These are phyloP conservation scores for Phialemoniopsis sp. DNA, from an alignment of 2,329 filamentous ascomycete species.

Conservation along the genomic window DNA sequence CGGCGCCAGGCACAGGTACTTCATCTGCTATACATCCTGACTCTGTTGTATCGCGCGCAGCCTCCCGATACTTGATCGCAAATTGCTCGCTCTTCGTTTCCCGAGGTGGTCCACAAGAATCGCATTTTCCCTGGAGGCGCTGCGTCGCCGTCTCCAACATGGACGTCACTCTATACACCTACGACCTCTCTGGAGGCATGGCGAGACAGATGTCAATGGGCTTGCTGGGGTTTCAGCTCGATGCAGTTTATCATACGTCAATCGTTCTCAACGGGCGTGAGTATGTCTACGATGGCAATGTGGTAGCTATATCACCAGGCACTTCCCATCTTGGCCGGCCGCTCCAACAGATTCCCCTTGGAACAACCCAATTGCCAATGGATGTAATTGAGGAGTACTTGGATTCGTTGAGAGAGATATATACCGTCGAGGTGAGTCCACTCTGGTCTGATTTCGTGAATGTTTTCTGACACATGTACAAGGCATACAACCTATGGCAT, in stretches of 20 bases:
- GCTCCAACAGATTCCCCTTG: conserved; percentile 71
- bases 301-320: conserved; percentile 77
- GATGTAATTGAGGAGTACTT: conserved; percentile 86
- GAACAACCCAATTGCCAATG: conserved; percentile 71
- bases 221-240: conserved; percentile 60
- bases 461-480: not conserved
- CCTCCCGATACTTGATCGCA: no score
- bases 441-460: not conserved
- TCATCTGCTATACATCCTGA: no score
- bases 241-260: conserved; percentile 93
- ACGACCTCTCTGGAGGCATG: conserved; percentile 67
- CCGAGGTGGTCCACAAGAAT: no score
- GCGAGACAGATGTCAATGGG: conserved; percentile 51
- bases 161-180: conserved; percentile 75
- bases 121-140: no score
- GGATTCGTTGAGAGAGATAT: conserved; percentile 76
- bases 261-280: conserved; percentile 81
- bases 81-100: no score
- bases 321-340: conserved; percentile 83
- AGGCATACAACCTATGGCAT: conserved; percentile 83
- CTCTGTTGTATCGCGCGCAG: no score
- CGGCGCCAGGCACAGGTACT: no score
- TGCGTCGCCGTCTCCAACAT: no score
- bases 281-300: conserved; percentile 85
- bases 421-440: conserved; percentile 65